Evolutionary conservation across 2,329 filamentous ascomycete species (phyloP).

Genomic region (Rugonectria rugulosa): DNA sequence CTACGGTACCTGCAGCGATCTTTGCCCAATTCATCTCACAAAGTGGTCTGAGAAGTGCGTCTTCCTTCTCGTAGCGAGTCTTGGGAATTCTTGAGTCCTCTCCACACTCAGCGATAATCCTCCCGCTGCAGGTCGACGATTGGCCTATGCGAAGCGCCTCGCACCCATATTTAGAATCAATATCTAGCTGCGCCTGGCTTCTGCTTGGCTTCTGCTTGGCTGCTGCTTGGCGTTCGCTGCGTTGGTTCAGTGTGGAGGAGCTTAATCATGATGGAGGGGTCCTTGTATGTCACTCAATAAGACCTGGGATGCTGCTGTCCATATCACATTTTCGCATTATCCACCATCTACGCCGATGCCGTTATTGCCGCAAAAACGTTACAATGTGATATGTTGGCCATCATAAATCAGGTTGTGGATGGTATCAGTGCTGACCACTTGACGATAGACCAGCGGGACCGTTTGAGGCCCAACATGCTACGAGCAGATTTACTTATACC

Average conservation of each 20-base stretch:
- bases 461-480: slow-evolving; percentile 5
- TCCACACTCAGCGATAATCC: neutral
- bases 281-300: neutral
- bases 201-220: slow-evolving; percentile 12
- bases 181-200: slow-evolving; percentile 13
- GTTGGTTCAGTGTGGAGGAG: too few relatives aligned
- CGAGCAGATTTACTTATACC: neutral
- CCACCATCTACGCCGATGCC: neutral
- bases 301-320: neutral
- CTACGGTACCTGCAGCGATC: slow-evolving; percentile 17
- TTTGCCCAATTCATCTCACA: slow-evolving; percentile 18
- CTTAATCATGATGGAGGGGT: neutral
- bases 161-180: slow-evolving; percentile 19
- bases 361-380: neutral
- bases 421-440: neutral
- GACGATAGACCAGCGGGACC: neutral
- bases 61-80: slow-evolving; percentile 21
- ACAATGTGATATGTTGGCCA: neutral
- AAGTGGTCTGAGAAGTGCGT: slow-evolving; percentile 29
- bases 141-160: slow-evolving; percentile 33
- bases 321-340: neutral
- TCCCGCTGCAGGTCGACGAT: neutral
- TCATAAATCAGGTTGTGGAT: neutral
- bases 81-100: slow-evolving; percentile 6
- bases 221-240: slow-evolving; percentile 11